phyloP scores from a whole-genome alignment of 495 filamentous ascomycete genomes.

The Penicillium psychrofluorescens region DNA sequence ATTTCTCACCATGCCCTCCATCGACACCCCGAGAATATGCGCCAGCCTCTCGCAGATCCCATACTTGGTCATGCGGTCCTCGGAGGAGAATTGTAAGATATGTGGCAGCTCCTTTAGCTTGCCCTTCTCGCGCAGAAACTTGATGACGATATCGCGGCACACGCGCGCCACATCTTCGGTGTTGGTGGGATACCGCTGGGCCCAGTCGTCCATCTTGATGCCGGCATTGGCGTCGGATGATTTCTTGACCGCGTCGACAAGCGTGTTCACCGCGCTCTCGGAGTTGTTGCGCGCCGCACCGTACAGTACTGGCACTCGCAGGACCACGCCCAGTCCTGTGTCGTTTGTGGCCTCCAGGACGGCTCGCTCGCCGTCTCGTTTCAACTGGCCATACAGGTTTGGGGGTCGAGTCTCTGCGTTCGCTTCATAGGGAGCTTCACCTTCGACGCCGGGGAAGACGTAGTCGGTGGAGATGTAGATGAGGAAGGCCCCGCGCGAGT shows the following conservation, averaged over 20 bases:
- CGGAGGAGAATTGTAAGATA: conserved; percentile 81
- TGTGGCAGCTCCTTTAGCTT: conserved; percentile 48
- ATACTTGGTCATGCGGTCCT: conserved; percentile 86
- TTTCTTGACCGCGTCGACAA: conserved; percentile 68
- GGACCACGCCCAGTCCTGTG: conserved; percentile 54
- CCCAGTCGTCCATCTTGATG: conserved; percentile 85
- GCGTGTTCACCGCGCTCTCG: conserved; percentile 78
- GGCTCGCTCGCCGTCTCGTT: conserved; percentile 74
- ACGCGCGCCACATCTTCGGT: conserved; percentile 87
- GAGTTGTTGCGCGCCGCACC: conserved; percentile 49
- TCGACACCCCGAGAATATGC: conserved; percentile 69
- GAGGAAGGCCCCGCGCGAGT: conserved; percentile 55
- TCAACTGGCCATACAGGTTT: conserved; percentile 84
- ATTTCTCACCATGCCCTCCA: conserved; percentile 64
- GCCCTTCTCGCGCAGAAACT: conserved; percentile 49
- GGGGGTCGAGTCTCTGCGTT: conserved; percentile 59
- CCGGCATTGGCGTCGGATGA: conserved; percentile 50
- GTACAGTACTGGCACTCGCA: conserved; percentile 87
- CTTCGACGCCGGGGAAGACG: conserved; percentile 74
- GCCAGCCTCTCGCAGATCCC: conserved; percentile 77
- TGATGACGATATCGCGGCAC: conserved; percentile 58
- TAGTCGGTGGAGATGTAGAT: conserved; percentile 97
- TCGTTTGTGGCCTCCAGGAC: conserved; percentile 53
- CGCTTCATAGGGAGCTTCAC: conserved; percentile 79
- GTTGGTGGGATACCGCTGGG: conserved; percentile 75